These are phyloP conservation scores for Colletotrichum viniferum DNA, from an alignment of 2,329 filamentous ascomycete species.

Conservation along the genomic window DNA sequence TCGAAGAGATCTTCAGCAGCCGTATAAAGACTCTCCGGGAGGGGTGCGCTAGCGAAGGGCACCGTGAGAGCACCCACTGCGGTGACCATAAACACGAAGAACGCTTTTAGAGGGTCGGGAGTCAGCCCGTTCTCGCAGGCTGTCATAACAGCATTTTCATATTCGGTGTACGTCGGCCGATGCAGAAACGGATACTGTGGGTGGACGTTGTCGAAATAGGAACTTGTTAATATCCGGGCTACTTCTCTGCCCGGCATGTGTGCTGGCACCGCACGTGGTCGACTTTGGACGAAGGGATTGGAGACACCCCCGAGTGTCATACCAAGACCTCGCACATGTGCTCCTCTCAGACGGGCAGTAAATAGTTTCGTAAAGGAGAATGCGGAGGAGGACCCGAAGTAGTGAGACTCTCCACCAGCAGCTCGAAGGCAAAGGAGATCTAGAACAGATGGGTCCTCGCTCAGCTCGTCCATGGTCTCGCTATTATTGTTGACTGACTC, in stretches of 20 bases:
- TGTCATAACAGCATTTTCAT: background rate
- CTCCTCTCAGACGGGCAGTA: background rate
- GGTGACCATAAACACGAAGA: background rate
- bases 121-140: background rate
- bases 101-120: background rate
- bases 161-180: background rate
- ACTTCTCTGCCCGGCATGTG: background rate
- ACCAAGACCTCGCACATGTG: background rate
- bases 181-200: background rate
- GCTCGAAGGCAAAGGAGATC: background rate
- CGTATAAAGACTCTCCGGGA: background rate
- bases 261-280: background rate
- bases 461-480: background rate
- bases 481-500: background rate
- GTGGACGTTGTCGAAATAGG: background rate
- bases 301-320: background rate
- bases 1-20: background rate
- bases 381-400: conserved; percentile 30
- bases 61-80: background rate
- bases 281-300: background rate
- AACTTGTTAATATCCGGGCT: background rate
- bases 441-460: background rate
- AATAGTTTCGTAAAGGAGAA: conserved; percentile 31
- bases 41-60: background rate
- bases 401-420: conserved; percentile 26